A percentile compares a stretch with the other conserved stretches of the same genome.
Evolutionary conservation across 805 yeast genomes (phyloP).

Genomic region (Suhomyces faveliae): DNA sequence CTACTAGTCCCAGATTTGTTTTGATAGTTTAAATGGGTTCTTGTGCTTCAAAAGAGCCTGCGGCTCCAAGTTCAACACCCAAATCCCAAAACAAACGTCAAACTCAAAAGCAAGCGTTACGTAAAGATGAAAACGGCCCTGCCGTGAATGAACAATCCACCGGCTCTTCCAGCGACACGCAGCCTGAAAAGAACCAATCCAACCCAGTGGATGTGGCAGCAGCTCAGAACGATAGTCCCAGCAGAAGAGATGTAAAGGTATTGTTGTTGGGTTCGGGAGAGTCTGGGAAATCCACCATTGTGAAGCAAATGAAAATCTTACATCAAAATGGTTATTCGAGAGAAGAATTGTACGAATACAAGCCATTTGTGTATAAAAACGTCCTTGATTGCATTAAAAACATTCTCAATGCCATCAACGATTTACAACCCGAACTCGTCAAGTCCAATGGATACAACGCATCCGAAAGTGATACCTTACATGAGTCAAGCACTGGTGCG

Average conservation of each 20-base stretch:
- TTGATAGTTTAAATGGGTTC: slow-evolving; percentile 15
- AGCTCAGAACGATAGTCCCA: slow-evolving; percentile 1
- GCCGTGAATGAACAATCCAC: slow-evolving; percentile 9
- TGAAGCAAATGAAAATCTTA: slow-evolving; percentile 77
- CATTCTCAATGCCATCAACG: slow-evolving; percentile 63
- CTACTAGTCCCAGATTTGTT: no score
- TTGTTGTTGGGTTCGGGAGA: slow-evolving; percentile 86
- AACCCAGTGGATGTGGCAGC: slow-evolving; percentile 5
- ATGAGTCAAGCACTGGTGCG: slow-evolving; percentile 4
- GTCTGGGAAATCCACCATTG: slow-evolving; percentile 75
- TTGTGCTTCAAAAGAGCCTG: slow-evolving; percentile 14
- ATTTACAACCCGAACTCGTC: slow-evolving; percentile 44
- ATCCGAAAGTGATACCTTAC: not conserved
- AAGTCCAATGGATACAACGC: slow-evolving; percentile 11
- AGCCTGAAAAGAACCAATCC: not conserved
- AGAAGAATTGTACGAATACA: slow-evolving; percentile 71
- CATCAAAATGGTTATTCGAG: slow-evolving; percentile 70
- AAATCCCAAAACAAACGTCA: slow-evolving; percentile 12
- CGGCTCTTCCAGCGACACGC: slow-evolving; percentile 11
- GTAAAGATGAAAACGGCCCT: slow-evolving; percentile 5
- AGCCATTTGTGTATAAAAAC: slow-evolving; percentile 77
- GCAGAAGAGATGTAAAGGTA: slow-evolving; percentile 59
- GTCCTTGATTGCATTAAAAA: slow-evolving; percentile 73
- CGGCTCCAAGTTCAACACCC: slow-evolving; percentile 2
- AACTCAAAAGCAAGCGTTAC: slow-evolving; percentile 14